Base-by-base conservation (phyloP, 2,329 filamentous ascomycete genomes). In the Ceratocystis destructans region DNA sequence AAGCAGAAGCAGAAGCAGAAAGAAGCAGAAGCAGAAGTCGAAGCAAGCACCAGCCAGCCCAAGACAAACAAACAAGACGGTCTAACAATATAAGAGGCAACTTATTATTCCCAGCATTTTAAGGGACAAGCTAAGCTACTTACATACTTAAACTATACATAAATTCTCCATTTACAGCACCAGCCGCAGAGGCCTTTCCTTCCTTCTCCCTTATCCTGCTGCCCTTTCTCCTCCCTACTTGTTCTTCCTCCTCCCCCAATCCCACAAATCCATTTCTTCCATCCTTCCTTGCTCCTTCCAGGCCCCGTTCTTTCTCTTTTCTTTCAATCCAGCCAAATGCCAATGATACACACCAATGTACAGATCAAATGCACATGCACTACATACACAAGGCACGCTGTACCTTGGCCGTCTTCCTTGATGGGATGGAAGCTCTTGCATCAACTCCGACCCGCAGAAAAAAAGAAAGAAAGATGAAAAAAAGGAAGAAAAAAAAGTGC, bases 111-210 rank as follows among this genome's bases (percentile, higher is more conserved):
- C 48, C 6, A 50, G 48, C 15, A 50, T 20, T 8, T 41, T 5
- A 41, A 41, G 37, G 37, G 37, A 41, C 37, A 41, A 5, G 37
- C 12, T 41, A 41, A 15, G 37, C 12, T 41, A 41, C 37, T 10
- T 17, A 22, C 55, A 33, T n/a, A 64, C 53, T 17, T 33, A 28
- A 57, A 57, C 33, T 31, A 6, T 15, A 48, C 20, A 50, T 33
- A 37, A 63, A 31, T 53, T 48, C 17, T 5, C 12, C 73, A 71
- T 71, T 69, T 68, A 68, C 67, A 31, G n/a, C 15, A 45, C n/a
- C 53, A 57, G 53, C 6, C 53, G 10, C 12, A 28, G 7, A 57
- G n/a, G 15, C 7, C 59, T 50, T 31, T 53, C 22, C 22, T n/a
- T 50, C 44, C 33, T 22, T 46, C 33, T 45, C 41, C 33, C 45